Evolutionary conservation across 106 monocot species (phyloP), one percentile per base, ranked within the genome.

Genomic region (Platanthera guangdongensis): DNA sequence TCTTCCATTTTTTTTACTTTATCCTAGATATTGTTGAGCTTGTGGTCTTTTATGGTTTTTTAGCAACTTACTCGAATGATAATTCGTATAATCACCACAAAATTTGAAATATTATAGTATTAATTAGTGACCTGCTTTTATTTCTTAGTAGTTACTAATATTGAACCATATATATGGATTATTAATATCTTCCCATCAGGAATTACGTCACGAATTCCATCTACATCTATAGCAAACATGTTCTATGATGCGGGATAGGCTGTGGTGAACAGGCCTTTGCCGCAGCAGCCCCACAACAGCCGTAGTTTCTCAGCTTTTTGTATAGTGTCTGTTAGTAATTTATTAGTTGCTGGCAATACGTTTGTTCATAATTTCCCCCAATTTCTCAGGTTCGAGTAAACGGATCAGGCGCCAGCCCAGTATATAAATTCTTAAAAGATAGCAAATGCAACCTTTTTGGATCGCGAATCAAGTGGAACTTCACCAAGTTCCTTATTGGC

Each of bases 391-490:
- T 90, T 79, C 81, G 80, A 47, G 95, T 95, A 62, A 95, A 95
- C 87, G 95, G 95, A 70, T 84, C 83, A 75, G 78, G 85, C 9
- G 50, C 90, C 50, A 82, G 77, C 11, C 95, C 90, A 9, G 62
- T 95, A 19, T 95, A 92, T 81, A 85, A 84, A 79, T 95, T 95
- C 70, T 86, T 95, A 13, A 92, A 87, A 84, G 82, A 81, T 32
- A 92, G 88, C 75, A 90, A 95, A 78, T 14, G 76, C 76, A 87
- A 92, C 9, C 79, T 90, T 51, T 16, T 85, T 71, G 86, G 90
- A 53, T 85, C 78, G 50, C 77, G 88, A 81, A 88, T 95, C 45
- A 90, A 95, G 75, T 95, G 95, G 95, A 95, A 95, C 75, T 95
- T 92, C 82, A 92, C 95, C 49, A 95, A 95, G 74, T 95, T 95